Evolutionary conservation across 495 filamentous ascomycete species (phyloP), one percentile per base, ranked within the genome.

Genomic region (Podospora tetraspora): DNA sequence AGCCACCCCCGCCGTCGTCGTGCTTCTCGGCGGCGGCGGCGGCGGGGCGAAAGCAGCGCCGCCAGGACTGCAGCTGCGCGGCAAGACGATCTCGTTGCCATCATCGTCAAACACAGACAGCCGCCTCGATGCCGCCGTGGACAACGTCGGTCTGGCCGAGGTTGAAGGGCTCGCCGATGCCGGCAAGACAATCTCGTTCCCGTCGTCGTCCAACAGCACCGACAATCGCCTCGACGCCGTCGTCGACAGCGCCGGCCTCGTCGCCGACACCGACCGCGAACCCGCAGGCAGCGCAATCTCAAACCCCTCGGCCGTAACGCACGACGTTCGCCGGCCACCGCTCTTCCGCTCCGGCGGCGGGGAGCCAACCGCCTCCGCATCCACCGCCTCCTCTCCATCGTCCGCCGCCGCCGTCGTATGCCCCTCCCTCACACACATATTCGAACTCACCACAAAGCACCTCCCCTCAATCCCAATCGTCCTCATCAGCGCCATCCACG

Each of bases 381-480:
- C 43, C 16, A 52, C 43, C 43, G 43, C 43, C 16, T 8, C 43
- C 16, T 52, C 43, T 0, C 43, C 43, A 9, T 52, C 43, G 16
- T 52, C 43, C 43, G 16, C 43, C 19, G 69, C 43, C 43, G 16
- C 19, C 19, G 67, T 60, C 34, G 34, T 16, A 9, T 30, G 29
- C 11, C 64, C 57, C 11, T 70, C 65, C 9, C 78, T 84, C 3
- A 92, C 85, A 73, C 90, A 94, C 79, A 96, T 93, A 76, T 97
- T 97, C 12, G 90, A 87, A 68, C 87, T 91, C 1, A 98, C 79
- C n/a, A 98, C 93, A 69, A 94, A 92, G 62, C 91, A 90, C 27
- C 94, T 83, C 9, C 92, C 90, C 75, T 98, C 94, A 59, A 85
- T 82, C 1, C 87, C 94, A 19, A 92, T 83, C 0, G 95, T 96